Conservation (phyloP, 257 asterid genomes). For the Solanum infundibuliforme region DNA sequence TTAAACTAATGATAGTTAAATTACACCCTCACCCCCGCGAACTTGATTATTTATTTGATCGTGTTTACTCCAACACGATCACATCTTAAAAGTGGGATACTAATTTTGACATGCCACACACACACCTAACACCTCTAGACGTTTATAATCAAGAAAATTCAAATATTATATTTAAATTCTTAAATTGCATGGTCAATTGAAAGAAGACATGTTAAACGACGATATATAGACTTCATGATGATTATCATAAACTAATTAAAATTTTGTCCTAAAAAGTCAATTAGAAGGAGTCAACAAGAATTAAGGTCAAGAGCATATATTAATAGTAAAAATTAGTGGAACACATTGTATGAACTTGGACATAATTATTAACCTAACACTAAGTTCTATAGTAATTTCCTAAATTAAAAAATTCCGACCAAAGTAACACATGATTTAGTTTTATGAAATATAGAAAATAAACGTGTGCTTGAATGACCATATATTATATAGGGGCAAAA, state of each 20-base stretch:
- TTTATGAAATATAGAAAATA: background rate
- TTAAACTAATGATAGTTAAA: background rate
- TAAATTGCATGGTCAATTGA: background rate
- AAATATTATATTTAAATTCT: background rate
- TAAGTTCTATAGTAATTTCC: background rate
- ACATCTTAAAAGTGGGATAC: background rate
- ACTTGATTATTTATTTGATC: background rate
- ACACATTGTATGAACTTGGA: background rate
- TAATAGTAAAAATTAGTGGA: background rate
- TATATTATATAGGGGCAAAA: background rate
- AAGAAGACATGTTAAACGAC: background rate
- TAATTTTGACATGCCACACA: background rate
- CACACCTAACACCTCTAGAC: background rate
- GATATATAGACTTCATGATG: background rate
- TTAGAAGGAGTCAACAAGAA: background rate
- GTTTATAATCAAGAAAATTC: background rate
- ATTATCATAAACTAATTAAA: background rate
- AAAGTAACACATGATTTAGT: background rate
- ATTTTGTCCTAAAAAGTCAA: background rate
- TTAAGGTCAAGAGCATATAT: background rate
- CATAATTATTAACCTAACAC: background rate
- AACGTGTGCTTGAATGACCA: background rate
- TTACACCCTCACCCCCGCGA: background rate
- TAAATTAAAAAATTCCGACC: background rate
- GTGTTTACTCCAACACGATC: background rate